Evolutionary conservation across 192 early-diverging fungal species (phyloP).

Genomic region (Irineochytrium annulatum): DNA sequence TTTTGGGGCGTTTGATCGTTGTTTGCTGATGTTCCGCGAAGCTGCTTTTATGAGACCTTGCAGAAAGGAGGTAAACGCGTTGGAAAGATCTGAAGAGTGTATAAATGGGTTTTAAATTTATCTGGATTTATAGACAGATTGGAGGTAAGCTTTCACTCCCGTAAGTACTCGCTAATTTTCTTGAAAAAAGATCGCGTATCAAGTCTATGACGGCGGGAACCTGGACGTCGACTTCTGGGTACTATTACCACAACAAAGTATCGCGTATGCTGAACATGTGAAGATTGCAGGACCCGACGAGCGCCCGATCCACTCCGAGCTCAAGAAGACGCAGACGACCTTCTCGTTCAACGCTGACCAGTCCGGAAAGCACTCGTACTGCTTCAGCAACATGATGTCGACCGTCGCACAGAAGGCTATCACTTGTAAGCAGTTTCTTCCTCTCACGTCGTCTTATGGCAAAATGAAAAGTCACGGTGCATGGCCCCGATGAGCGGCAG

Average conservation of each 20-base stretch:
- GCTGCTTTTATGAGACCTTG: no score
- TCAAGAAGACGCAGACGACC: constrained; percentile 13
- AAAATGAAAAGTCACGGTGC: no score
- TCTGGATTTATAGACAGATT: no score
- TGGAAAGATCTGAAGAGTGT: no score
- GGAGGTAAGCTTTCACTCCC: no score
- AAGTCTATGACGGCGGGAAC: constrained; percentile 63
- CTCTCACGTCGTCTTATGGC: constrained; percentile 34
- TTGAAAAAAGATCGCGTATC: constrained; percentile 64
- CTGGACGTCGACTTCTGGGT: constrained; percentile 70
- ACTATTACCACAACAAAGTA: constrained; percentile 5
- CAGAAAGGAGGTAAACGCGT: no score
- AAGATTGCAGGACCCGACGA: constrained; percentile 28
- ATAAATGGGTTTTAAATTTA: no score
- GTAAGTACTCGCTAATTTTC: no score
- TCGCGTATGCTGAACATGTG: neutral
- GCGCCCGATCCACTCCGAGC: constrained; percentile 18
- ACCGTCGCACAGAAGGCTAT: constrained; percentile 54
- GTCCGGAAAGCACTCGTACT: constrained; percentile 64
- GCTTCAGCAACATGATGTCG: constrained; percentile 75
- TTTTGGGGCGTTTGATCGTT: no score
- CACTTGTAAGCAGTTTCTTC: constrained; percentile 49
- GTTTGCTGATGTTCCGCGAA: no score
- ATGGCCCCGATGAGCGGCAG: constrained; percentile 18
- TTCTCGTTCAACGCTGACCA: constrained; percentile 40